Percentiles rank a stretch among this genome's conserved stretches.
phyloP scores from a whole-genome alignment of 345 rosid species.

The Moringa oleifera region DNA sequence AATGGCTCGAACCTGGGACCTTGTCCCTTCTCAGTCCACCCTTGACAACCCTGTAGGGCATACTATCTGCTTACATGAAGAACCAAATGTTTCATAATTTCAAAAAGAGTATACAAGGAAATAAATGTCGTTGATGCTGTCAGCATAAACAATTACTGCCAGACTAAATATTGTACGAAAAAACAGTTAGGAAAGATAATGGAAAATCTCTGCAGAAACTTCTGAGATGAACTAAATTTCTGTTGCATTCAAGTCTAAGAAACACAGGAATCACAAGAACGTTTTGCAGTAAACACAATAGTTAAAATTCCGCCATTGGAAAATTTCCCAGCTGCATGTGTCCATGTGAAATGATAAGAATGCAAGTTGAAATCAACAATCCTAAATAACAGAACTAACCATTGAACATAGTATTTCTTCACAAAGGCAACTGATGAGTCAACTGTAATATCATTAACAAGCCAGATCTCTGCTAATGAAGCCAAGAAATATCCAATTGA shows the following conservation, averaged over 20 bases:
- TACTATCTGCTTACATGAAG: too few relatives aligned
- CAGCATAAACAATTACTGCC: too few relatives aligned
- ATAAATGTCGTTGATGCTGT: too few relatives aligned
- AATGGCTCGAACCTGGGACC: too few relatives aligned
- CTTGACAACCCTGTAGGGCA: too few relatives aligned
- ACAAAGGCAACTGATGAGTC: conserved; percentile 35
- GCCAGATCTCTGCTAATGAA: conserved; percentile 56
- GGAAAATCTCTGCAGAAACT: not conserved
- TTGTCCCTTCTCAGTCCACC: too few relatives aligned
- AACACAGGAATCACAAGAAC: not conserved
- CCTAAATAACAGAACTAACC: conserved; percentile 31
- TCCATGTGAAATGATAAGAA: conserved; percentile 1
- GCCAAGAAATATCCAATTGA: conserved; percentile 58
- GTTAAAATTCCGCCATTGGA: not conserved
- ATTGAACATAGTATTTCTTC: conserved; percentile 45
- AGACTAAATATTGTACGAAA: too few relatives aligned
- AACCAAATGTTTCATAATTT: too few relatives aligned
- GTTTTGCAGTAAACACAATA: not conserved
- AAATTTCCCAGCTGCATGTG: not conserved
- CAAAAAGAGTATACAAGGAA: too few relatives aligned
- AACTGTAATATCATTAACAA: conserved; percentile 30
- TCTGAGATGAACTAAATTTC: not conserved
- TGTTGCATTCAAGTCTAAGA: not conserved
- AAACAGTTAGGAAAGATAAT: not conserved
- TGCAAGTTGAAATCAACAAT: not conserved